phyloP scores from a whole-genome alignment of 345 rosid genomes.

The Eucalyptus urophylla region DNA sequence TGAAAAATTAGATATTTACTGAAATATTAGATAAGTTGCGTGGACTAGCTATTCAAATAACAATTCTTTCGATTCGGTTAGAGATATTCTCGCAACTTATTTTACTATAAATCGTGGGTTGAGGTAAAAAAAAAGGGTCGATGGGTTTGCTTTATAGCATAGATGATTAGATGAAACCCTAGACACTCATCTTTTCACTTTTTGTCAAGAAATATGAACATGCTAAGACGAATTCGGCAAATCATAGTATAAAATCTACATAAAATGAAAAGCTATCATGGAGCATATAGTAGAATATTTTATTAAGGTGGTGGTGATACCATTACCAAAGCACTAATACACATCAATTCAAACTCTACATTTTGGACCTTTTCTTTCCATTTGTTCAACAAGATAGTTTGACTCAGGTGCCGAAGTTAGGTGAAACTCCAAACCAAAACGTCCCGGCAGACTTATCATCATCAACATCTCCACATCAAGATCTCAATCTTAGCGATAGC shows the following conservation, averaged over 20 bases:
- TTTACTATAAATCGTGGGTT: not conserved
- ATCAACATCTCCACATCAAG: not conserved
- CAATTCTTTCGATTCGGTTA: no score
- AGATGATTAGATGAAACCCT: not conserved
- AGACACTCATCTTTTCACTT: not conserved
- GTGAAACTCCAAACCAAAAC: not conserved
- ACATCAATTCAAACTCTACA: not conserved
- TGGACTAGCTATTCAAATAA: not conserved
- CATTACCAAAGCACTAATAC: not conserved
- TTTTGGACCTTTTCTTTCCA: not conserved
- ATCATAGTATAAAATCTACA: not conserved
- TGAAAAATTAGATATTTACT: not conserved
- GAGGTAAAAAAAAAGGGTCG: not conserved
- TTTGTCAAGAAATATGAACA: not conserved
- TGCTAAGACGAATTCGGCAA: not conserved
- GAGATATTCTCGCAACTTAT: not conserved
- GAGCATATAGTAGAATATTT: not conserved
- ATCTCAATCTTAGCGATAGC: not conserved
- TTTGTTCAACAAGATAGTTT: not conserved
- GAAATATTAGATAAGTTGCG: not conserved
- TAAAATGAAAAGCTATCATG: not conserved
- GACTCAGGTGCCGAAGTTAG: not conserved
- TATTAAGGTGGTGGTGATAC: not conserved
- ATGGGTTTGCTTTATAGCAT: not conserved
- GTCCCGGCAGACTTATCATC: not conserved